Base-by-base conservation (phyloP, 306 rosid species). In the Macrotyloma uniflorum region DNA sequence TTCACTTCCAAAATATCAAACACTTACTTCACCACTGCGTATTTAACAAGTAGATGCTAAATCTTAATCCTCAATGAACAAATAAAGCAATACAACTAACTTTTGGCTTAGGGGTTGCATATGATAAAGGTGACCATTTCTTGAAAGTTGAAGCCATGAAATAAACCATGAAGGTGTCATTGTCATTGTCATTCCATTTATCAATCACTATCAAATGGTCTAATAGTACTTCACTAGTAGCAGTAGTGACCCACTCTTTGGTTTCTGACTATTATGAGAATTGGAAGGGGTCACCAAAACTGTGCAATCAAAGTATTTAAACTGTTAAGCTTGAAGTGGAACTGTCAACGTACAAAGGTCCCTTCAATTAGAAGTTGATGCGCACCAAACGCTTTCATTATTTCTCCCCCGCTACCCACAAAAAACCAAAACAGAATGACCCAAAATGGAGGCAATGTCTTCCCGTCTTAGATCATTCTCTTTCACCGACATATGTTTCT, bases 381-480 rank as follows among this genome's bases (percentile, higher is more conserved):
- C 1, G 11, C 38, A 43, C 54, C 54, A 22, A 26, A 67, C 19
- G 12, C 35, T 20, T 40, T 43, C 72, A 40, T 66, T 66, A 66
- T 66, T 20, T 66, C n/a, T n/a, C 40, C 72, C 13, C 54, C 32
- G 6, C n/a, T 42, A 6, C 20, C 7, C 30, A 42, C 35, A 42
- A 43, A 67, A 63, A 67, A 22, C 14, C 73, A 43, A 67, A 67
- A 67, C 38, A 43, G 38, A 43, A 42, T 43, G 73, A 24, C 73
- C 73, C 38, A 23, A 67, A 22, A 3, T 2, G 3, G 0, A 23
- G 55, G 20, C 55, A 67, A 67, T 43, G 38, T 67, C n/a, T 43
- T 43, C 73, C 6, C 23, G 15, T 23, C 38, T 20, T 14, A 23
- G 22, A 43, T 43, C 32, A 67, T 67, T 43, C 73, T 43, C 73